Evolutionary conservation across 2,329 filamentous ascomycete species (phyloP), one percentile per base, ranked within the genome.

Genomic region (Aspergillus transmontanensis): DNA sequence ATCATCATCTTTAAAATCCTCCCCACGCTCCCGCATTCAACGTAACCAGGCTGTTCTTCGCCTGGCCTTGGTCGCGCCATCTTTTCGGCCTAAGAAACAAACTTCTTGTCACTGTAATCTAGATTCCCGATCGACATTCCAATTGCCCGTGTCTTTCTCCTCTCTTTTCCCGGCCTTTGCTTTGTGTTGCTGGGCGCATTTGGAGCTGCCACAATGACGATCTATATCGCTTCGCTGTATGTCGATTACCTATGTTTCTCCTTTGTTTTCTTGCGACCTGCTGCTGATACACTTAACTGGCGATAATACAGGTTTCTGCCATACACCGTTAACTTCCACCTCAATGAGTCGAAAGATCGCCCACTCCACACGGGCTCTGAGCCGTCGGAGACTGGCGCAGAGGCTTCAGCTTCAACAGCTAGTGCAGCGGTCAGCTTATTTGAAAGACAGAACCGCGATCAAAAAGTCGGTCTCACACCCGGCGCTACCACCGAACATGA

Each of bases 251-350:
- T 32, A 3, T 26, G 16, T 56, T 43, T 32, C 28, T 16, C 16
- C 21, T 53, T 16, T 30, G 53, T 46, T n/a, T 23, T 34, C 28
- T 55, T 19, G 51, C 28, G 19, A 12, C 41, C 12, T 36, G 23
- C 46, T 26, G 30, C 66, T 67, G 58, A 71, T 46, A n/a, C 34
- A 26, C 48, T 28, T 16, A n/a, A 21, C 34, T 23, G 32, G 12
- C 4, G 5, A 21, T 51, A 1, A 2, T 32, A 4, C 57, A 97
- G 94, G 62, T 97, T 97, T 76, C 86, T 97, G 41, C 94, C 94
- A 39, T 94, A 96, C 77, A 98, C 94, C 46, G 85, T 97, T 73
- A 89, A 96, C 78, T 98, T 98, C 78, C 89, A 89, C 70, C 84
- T 91, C 61, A 86, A 78, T 53, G 71, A 73, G 23, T 65, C 69